Conservation (phyloP, 1,284 basidiomycete species). For the Meira nashicola region DNA sequence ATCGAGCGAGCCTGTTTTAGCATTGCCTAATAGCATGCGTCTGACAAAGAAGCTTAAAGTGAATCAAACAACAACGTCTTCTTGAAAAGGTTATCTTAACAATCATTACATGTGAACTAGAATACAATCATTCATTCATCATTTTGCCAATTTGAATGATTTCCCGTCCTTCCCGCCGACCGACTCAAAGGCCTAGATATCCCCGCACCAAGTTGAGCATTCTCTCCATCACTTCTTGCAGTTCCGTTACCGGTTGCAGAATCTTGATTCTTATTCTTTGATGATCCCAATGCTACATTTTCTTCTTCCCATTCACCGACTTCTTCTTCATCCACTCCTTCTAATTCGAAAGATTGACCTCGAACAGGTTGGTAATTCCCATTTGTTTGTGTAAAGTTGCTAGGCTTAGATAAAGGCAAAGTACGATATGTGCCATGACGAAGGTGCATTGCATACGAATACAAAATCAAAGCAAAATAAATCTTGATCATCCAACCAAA, state of each 20-base stretch:
- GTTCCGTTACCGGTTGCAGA: not conserved
- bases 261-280: not conserved
- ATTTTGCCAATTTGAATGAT: not conserved
- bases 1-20: slow-evolving; percentile 21
- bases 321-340: slow-evolving; percentile 20
- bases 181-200: not conserved
- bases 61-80: not conserved
- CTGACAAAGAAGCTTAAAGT: slow-evolving; percentile 21
- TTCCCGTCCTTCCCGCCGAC: not conserved
- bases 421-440: slow-evolving; percentile 83
- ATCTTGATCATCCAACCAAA: slow-evolving; percentile 81
- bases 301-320: slow-evolving; percentile 34
- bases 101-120: not conserved
- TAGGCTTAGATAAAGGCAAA: slow-evolving; percentile 62
- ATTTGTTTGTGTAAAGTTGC: slow-evolving; percentile 58
- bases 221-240: not conserved
- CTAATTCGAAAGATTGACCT: slow-evolving; percentile 13
- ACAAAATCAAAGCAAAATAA: slow-evolving; percentile 84
- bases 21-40: slow-evolving; percentile 44
- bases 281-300: slow-evolving; percentile 17
- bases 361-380: slow-evolving; percentile 6
- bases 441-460: slow-evolving; percentile 89
- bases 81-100: not conserved
- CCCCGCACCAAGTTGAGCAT: not conserved
- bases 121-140: not conserved